Base-by-base conservation (phyloP, 148 eudicot genomes). In the Simmondsia chinensis region DNA sequence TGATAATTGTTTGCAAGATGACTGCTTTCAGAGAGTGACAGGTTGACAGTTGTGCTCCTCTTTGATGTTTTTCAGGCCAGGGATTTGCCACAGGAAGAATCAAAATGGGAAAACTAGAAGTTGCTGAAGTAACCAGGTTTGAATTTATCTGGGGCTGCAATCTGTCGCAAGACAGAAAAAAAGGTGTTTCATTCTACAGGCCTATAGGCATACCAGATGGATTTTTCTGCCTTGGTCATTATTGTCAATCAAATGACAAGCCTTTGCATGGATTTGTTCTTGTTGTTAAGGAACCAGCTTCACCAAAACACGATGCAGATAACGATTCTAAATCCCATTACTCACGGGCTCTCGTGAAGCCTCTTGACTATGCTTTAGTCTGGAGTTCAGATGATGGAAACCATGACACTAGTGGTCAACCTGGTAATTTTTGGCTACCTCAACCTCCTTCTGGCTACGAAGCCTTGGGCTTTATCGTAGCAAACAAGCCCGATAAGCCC, bases 391-490 rank as follows among this genome's bases (percentile, higher is more conserved):
- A 79, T 46, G 93, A 74, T 53, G 73, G 72, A 29, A 49, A 23
- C 15, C 68, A 57, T 50, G 79, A 67, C 14, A 47, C 43, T 18
- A 20, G 50, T 54, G 74, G 66, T 19, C 68, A 54, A 34, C 52
- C 60, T 35, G 83, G 82, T 45, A 76, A 65, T 61, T 63, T 91
- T 68, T 91, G 97, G 97, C 30, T 63, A 14, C 97, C 97, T 39
- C 53, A 79, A 43, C 57, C 95, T 22, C 95, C 97, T 26, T 70
- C 76, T 24, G 95, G 95, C 18, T 91, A 82, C 48, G 79, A 74
- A 65, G 59, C 95, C 38, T 26, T 85, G 38, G 97, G 97, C 10
- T 91, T 79, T 53, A 52, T 85, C 20, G 89, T 85, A 14, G 74
- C 95, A 2, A 68, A 52, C 39, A 60, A 54, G 34, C 63, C 86